phyloP scores from a whole-genome alignment of 352 stramenopile genomes.

The Phytopythium helicoides region DNA sequence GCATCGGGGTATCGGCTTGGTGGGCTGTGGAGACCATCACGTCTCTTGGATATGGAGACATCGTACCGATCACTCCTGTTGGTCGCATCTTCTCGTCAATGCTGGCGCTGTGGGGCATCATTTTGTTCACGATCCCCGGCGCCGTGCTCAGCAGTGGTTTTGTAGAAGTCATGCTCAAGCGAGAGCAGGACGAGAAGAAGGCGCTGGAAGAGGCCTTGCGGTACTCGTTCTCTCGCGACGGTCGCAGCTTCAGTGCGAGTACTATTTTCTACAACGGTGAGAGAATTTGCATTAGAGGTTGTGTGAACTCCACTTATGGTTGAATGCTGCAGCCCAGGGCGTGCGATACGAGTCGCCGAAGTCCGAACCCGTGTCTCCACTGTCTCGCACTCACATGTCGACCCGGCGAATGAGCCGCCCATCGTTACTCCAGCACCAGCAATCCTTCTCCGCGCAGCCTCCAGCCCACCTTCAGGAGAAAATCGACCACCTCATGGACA shows the following conservation, averaged over 20 bases:
- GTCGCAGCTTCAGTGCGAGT: conserved; percentile 46
- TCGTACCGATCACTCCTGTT: conserved; percentile 66
- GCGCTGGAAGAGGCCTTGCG: conserved; percentile 52
- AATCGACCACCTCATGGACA: conserved; percentile 48
- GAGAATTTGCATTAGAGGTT: not conserved
- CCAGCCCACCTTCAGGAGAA: conserved; percentile 41
- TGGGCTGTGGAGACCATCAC: conserved; percentile 85
- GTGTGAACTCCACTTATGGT: conserved; percentile 5
- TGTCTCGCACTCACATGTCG: conserved; percentile 2
- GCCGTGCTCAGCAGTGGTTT: conserved; percentile 80
- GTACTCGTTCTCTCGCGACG: conserved; percentile 45
- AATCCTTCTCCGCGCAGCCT: conserved; percentile 13
- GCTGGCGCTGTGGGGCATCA: conserved; percentile 82
- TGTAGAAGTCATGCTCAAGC: conserved; percentile 83
- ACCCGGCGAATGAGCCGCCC: conserved; percentile 12
- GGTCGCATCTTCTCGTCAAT: conserved; percentile 74
- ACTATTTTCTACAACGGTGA: conserved; percentile 27
- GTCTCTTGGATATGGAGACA: conserved; percentile 84
- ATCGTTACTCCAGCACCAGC: conserved; percentile 15
- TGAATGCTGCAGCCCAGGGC: not conserved
- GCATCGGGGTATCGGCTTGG: conserved; percentile 69
- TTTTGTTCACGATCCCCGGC: conserved; percentile 82
- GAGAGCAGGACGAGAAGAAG: conserved; percentile 58
- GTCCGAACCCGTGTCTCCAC: conserved; percentile 23
- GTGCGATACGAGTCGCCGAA: conserved; percentile 23